Evolutionary conservation across 495 filamentous ascomycete species (phyloP), one percentile per base, ranked within the genome.

Genomic region (Poronia punctata): DNA sequence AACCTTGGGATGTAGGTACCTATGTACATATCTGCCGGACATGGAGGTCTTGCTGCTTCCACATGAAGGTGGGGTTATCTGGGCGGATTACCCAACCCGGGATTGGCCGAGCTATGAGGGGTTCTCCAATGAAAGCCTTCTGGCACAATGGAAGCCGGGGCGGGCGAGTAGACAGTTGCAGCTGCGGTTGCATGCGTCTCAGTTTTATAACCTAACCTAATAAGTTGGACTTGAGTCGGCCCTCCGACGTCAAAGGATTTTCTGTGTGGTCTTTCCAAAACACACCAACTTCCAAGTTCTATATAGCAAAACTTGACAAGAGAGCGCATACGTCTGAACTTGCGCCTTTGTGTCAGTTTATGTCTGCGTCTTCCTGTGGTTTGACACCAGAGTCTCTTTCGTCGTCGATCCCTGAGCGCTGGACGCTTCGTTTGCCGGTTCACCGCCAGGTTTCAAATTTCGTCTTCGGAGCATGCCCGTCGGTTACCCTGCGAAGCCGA

Each of bases 21-120:
- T n/a, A n/a, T n/a, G n/a, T n/a, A n/a, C n/a, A n/a, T n/a, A n/a
- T n/a, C n/a, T n/a, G n/a, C n/a, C n/a, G n/a, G n/a, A n/a, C n/a
- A n/a, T n/a, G n/a, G n/a, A n/a, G n/a, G n/a, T n/a, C n/a, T n/a
- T n/a, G n/a, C n/a, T n/a, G n/a, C n/a, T n/a, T n/a, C n/a, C n/a
- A 38, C 35, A 22, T 38, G 25, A 19, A 28, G 25, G 16, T 19
- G 28, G 29, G 38, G 38, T 33, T 11, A 9, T 16, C 27, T 24
- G 41, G 20, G 7, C 9, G 10, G 14, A 21, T 45, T 36, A 38
- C 44, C 30, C 42, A 47, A 57, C 54, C 54, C 54, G 54, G 49
- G 38, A 58, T 58, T 58, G 51, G 54, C 54, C 54, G 54, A 58
- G 44, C 35, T 46, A 5, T 35, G 35, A 28, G 35, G 36, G 36